Conservation (phyloP, 495 filamentous ascomycete species). For the Schizothecium vesticola region DNA sequence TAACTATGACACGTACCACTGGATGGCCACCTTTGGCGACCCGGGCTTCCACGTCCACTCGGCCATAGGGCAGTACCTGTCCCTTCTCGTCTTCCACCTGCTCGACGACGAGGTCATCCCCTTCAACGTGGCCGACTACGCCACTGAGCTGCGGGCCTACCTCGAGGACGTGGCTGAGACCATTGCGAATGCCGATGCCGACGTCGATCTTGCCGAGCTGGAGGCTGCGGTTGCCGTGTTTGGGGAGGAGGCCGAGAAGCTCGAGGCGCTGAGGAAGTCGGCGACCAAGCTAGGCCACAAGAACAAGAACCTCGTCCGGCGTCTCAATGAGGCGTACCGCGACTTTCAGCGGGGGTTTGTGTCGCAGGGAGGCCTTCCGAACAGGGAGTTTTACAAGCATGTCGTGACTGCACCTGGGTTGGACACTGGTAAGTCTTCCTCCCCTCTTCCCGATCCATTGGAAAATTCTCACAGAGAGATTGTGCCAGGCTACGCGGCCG, state of each 20-base stretch:
- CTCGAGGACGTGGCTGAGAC: constrained; percentile 50
- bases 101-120: constrained; percentile 69
- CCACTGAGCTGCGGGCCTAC: constrained; percentile 53
- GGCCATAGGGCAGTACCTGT: constrained; percentile 65
- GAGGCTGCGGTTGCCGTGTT: background rate
- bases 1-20: constrained; percentile 81
- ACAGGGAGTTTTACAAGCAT: constrained; percentile 80
- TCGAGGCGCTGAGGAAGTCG: constrained; percentile 19
- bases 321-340: constrained; percentile 60
- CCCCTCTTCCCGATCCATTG: no score
- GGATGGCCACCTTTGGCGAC: constrained; percentile 73
- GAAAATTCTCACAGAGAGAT: no score
- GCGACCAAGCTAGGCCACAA: constrained; percentile 56
- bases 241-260: background rate
- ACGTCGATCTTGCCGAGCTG: constrained; percentile 49
- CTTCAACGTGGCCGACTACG: constrained; percentile 67
- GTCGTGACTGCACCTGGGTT: constrained; percentile 65
- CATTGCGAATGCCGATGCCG: constrained; percentile 49
- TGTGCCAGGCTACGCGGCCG: constrained; percentile 21
- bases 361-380: constrained; percentile 69
- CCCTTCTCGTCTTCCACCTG: constrained; percentile 68
- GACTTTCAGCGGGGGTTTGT: constrained; percentile 73
- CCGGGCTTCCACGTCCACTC: constrained; percentile 71
- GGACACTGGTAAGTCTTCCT: constrained; percentile 28
- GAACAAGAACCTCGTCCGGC: constrained; percentile 54